Evolutionary conservation across 1,284 basidiomycete species (phyloP), one percentile per base, ranked within the genome.

Genomic region (Violaceomyces palustris): DNA sequence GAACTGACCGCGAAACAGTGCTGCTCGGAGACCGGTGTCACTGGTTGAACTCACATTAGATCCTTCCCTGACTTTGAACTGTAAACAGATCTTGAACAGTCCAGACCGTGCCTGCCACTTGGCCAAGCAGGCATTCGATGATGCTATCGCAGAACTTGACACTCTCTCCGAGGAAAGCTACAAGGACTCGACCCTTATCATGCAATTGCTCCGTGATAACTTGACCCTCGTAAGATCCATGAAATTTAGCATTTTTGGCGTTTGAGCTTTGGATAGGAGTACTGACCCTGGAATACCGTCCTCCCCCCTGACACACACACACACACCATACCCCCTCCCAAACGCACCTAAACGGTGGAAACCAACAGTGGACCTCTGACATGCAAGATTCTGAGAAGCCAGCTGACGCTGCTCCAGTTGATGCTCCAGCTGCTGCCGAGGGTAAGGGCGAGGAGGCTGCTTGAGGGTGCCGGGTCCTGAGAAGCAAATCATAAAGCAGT

Each of bases 71-170:
- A 15, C 22, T n/a, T n/a, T n/a, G n/a, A 25, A 15, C 40, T 23
- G 25, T 33, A 12, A 15, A 22, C 25, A 39, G 39, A 97, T 98
- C 77, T 85, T 98, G 77, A 98, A 98, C 85, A 88, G 86, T 75
- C 93, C 93, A 70, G 93, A 97, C 79, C 89, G 91, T 77, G 93
- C 93, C 51, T 98, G 93, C 81, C 92, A 96, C 77, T 88, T 97
- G 68, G 93, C 93, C 76, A 98, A 98, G 82, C 92, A 97, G 79
- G 93, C 93, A 17, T 98, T 98, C 75, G 93, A 98, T 71, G 94
- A 98, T 77, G 94, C 94, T 43, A 98, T 98, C 75, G 93, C 93
- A 67, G 93, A 98, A 80, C 89, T 98, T 74, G 93, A 98, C 81
- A 98, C 93, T 28, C 84, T 98, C 52, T 96, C 90, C 67, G 93